phyloP scores from a whole-genome alignment of 306 rosid genomes.

The Pterocarpus santalinus region DNA sequence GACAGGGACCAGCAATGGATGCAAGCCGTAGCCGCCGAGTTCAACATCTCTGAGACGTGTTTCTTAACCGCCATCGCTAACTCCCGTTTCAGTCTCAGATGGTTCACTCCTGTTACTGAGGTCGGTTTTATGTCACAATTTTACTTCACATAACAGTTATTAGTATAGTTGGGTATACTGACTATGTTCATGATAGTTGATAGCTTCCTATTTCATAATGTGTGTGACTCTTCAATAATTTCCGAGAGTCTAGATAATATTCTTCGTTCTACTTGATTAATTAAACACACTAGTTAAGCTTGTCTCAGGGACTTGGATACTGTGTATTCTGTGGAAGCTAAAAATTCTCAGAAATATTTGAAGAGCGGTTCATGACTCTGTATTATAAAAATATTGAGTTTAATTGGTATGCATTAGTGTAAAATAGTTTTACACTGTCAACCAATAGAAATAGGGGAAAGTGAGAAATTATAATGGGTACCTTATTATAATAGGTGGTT shows the following conservation, averaged over 20 bases:
- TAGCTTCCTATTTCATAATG: background rate
- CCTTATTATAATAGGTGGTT: no score
- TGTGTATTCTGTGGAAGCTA: background rate
- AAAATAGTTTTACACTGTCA: no score
- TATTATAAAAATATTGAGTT: no score
- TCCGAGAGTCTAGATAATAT: background rate
- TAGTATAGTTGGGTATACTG: no score
- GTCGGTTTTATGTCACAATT: conserved; percentile 3
- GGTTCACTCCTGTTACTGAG: conserved; percentile 83
- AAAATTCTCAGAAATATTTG: no score
- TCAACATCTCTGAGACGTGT: conserved; percentile 64
- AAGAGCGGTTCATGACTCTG: no score
- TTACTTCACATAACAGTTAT: no score
- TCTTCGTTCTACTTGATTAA: background rate
- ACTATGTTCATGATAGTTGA: background rate
- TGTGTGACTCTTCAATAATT: background rate
- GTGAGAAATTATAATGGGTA: no score
- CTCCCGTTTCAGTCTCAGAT: conserved; percentile 73
- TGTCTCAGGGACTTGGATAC: background rate
- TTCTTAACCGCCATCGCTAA: conserved; percentile 52
- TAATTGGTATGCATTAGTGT: no score
- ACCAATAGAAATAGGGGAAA: no score
- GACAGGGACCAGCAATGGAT: conserved; percentile 66
- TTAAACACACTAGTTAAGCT: background rate
- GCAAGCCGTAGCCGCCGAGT: conserved; percentile 70